phyloP scores from a whole-genome alignment of 768 basidiomycete species.

The Tephrocybe sp. region DNA sequence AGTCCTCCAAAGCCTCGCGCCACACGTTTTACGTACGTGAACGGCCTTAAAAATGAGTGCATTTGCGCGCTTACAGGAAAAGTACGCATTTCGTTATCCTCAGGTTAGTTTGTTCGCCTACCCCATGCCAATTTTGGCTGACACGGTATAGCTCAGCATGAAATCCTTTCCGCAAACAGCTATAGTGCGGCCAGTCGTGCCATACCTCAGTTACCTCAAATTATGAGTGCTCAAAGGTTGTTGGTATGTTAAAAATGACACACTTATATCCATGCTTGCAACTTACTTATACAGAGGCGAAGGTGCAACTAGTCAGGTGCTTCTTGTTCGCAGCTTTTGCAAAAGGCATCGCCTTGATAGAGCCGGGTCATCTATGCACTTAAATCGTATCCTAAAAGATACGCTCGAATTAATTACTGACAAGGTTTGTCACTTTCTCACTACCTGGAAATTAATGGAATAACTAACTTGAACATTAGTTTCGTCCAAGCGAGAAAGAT shows the following conservation, averaged over 20 bases:
- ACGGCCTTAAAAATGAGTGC: neutral
- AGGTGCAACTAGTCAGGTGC: conserved; percentile 39
- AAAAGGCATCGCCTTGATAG: conserved; percentile 28
- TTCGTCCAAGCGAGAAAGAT: conserved; percentile 28
- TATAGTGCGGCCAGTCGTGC: conserved; percentile 25
- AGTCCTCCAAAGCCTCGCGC: neutral
- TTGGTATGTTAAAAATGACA: conserved; percentile 28
- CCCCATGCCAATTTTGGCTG: neutral
- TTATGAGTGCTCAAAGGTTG: conserved; percentile 36
- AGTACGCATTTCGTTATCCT: neutral
- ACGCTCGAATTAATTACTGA: conserved; percentile 26
- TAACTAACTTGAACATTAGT: conserved; percentile 12
- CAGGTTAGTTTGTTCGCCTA: neutral
- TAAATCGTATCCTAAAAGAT: conserved; percentile 38
- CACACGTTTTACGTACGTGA: neutral
- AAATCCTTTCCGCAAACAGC: neutral
- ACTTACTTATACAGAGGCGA: conserved; percentile 30
- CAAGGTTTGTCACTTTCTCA: conserved; percentile 4
- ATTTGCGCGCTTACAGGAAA: neutral
- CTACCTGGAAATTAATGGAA: neutral
- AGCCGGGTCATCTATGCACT: conserved; percentile 41
- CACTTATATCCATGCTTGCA: neutral
- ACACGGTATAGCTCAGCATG: conserved; percentile 4
- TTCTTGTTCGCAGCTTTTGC: conserved; percentile 35
- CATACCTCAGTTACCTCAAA: conserved; percentile 33